phyloP scores from a whole-genome alignment of 192 early-diverging fungal genomes.

The Geranomyces michiganensis region DNA sequence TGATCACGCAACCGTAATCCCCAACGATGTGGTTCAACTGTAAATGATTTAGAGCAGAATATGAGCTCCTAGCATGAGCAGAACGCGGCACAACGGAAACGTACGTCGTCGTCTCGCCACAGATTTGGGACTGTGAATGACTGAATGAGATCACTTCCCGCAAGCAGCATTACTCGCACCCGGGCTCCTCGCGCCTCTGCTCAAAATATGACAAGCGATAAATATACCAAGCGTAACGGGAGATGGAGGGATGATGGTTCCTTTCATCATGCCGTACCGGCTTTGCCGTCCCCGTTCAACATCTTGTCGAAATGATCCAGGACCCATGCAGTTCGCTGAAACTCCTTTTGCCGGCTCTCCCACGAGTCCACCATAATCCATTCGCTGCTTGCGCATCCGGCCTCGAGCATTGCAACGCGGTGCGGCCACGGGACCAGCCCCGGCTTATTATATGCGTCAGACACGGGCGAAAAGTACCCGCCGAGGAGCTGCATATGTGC shows the following conservation, averaged over 20 bases:
- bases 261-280: neutral
- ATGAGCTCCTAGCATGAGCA: no score
- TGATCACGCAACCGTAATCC: constrained; percentile 87
- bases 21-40: constrained; percentile 91
- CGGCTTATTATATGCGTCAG: constrained; percentile 90
- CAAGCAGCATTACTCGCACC: constrained; percentile 78
- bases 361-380: constrained; percentile 98
- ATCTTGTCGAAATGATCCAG: constrained; percentile 93
- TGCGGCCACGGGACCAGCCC: constrained; percentile 86
- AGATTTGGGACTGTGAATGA: constrained; percentile 90
- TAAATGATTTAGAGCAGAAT: no score
- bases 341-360: constrained; percentile 81
- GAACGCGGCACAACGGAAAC: no score
- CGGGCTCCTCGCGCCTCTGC: no score
- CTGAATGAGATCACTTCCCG: constrained; percentile 96
- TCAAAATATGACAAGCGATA: no score
- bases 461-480: constrained; percentile 97
- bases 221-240: no score
- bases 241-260: neutral
- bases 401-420: constrained; percentile 90
- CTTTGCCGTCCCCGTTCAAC: constrained; percentile 65
- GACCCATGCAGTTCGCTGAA: constrained; percentile 85
- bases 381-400: constrained; percentile 77
- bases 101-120: constrained; percentile 86
- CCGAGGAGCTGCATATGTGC: constrained; percentile 84